These are phyloP conservation scores for Calonectria henricotiae DNA, from an alignment of 2,329 filamentous ascomycete species.

Conservation along the genomic window DNA sequence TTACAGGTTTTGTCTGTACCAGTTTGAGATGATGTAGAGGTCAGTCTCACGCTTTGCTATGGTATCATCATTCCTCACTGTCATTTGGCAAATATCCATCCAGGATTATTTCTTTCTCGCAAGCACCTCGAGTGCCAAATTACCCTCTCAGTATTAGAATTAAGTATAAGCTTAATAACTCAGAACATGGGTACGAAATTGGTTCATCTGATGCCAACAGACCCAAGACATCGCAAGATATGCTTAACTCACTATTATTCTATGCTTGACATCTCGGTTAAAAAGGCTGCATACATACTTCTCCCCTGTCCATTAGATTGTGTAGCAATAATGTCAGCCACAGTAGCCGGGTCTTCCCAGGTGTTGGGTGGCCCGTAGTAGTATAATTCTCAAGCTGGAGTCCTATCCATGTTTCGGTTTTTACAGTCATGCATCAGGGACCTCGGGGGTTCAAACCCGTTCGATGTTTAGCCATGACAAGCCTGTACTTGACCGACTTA, in stretches of 20 bases:
- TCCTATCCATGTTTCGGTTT: neutral
- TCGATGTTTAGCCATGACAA: neutral
- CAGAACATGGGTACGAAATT: neutral
- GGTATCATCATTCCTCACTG: neutral
- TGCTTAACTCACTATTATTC: neutral
- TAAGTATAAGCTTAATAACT: slow-evolving; percentile 11
- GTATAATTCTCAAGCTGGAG: too few species aligned
- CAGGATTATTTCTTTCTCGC: neutral
- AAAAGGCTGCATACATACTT: neutral
- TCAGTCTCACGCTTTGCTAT: neutral
- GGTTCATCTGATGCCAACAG: too few species aligned
- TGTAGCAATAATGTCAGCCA: too few species aligned
- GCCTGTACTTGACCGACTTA: neutral
- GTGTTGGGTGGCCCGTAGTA: too few species aligned
- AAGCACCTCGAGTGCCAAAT: neutral
- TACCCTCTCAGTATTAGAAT: neutral
- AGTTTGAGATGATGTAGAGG: neutral
- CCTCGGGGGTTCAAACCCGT: neutral
- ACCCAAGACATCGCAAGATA: neutral
- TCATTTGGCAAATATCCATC: too few species aligned
- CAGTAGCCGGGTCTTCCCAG: too few species aligned
- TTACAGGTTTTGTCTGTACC: neutral
- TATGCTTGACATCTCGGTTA: neutral
- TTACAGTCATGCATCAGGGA: too few species aligned
- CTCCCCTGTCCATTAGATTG: neutral